Percentiles rank a stretch among this genome's conserved stretches.
Conservation (phyloP, 2,329 filamentous ascomycete species). For the Teratosphaeria viscida region DNA sequence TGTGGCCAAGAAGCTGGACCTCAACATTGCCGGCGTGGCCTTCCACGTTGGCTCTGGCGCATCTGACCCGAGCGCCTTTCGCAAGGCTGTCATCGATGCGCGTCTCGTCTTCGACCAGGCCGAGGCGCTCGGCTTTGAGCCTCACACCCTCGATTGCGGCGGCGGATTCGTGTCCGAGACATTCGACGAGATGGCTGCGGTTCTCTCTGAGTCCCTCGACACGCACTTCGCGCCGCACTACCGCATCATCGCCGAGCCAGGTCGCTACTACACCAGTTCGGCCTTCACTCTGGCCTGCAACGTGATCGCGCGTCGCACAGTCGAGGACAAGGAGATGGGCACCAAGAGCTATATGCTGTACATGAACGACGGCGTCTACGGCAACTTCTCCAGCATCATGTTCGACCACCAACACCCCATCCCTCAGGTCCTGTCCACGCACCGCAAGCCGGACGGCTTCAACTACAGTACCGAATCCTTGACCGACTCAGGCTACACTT, state of each 20-base stretch:
- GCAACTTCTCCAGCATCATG: conserved; percentile 98
- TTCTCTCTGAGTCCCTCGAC: conserved; percentile 70
- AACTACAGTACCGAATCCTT: conserved; percentile 21
- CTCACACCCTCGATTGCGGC: conserved; percentile 86
- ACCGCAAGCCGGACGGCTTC: conserved; percentile 18
- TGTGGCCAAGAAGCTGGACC: conserved; percentile 67
- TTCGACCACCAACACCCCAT: conserved; percentile 93
- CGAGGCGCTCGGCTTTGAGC: conserved; percentile 59
- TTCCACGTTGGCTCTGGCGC: conserved; percentile 97
- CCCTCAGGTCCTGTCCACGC: conserved; percentile 57
- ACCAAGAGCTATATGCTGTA: conserved; percentile 88
- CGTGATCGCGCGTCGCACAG: conserved; percentile 86
- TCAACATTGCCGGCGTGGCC: conserved; percentile 90
- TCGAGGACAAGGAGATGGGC: conserved; percentile 57
- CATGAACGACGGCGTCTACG: conserved; percentile 93
- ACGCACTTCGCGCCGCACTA: conserved; percentile 76
- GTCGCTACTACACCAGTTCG: conserved; percentile 86
- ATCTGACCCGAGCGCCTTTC: conserved; percentile 82
- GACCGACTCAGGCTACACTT: conserved; percentile 25
- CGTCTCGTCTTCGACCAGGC: conserved; percentile 83
- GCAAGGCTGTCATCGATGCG: conserved; percentile 83
- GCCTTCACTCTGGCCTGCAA: conserved; percentile 94
- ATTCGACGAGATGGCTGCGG: conserved; percentile 80
- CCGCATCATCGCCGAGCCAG: conserved; percentile 88
- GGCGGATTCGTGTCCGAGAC: conserved; percentile 86